Evolutionary conservation across 495 filamentous ascomycete species (phyloP).

Genomic region (Penicillium bialowiezense): DNA sequence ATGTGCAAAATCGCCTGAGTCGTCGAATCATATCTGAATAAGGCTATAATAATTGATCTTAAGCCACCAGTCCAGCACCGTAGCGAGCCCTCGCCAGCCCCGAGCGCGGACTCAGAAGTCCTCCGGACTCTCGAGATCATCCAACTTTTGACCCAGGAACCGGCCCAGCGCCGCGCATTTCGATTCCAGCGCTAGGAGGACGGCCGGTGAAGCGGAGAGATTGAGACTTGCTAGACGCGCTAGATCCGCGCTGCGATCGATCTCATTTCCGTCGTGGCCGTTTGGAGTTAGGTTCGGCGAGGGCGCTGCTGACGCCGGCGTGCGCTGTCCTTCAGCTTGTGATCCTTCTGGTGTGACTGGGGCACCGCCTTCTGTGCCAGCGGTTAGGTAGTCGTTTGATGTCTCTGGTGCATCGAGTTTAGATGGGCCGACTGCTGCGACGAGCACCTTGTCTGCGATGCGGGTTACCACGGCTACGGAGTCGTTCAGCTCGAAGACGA

Average conservation of each 20-base stretch:
- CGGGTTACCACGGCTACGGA: constrained; percentile 45
- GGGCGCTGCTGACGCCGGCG: constrained; percentile 6
- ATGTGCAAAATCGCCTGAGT: neutral
- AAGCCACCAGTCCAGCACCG: too few relatives aligned
- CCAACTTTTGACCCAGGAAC: constrained; percentile 42
- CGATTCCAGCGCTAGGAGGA: constrained; percentile 43
- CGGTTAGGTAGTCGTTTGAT: constrained; percentile 1
- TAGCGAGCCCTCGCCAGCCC: too few relatives aligned
- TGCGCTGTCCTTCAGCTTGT: constrained; percentile 13
- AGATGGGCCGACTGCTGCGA: constrained; percentile 43
- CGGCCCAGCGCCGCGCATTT: constrained; percentile 45
- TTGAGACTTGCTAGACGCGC: constrained; percentile 41
- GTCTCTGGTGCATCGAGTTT: constrained; percentile 20
- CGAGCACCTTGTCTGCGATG: constrained; percentile 45
- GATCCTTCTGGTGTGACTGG: constrained; percentile 15
- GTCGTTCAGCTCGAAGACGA: constrained; percentile 48
- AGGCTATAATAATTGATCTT: too few relatives aligned
- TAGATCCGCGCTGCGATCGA: constrained; percentile 42
- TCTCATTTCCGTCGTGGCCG: constrained; percentile 35
- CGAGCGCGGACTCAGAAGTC: constrained; percentile 41
- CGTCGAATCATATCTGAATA: too few relatives aligned
- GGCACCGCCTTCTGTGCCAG: too few relatives aligned
- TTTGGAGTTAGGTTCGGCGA: constrained; percentile 18
- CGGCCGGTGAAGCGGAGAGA: constrained; percentile 39
- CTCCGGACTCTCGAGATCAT: constrained; percentile 44